Conservation (phyloP, 768 basidiomycete genomes). For the Leccinum longicurvipes region DNA sequence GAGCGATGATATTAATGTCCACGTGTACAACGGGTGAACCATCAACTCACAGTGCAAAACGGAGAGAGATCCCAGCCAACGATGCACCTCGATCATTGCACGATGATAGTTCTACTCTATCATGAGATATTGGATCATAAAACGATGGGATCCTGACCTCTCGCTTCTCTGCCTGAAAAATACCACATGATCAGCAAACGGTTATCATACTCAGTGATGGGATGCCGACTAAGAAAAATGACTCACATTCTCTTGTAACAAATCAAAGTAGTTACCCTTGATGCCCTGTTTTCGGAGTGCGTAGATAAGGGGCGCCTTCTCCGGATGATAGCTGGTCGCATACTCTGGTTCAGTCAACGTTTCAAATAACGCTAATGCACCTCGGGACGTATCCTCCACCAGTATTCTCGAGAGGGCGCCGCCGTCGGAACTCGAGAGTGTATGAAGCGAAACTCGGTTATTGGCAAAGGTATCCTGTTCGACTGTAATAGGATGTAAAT, state of each 20-base stretch:
- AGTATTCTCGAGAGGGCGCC: slow-evolving; percentile 9
- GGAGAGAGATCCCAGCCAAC: slow-evolving; percentile 17
- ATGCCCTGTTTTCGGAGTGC: slow-evolving; percentile 14
- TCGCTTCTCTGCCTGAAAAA: slow-evolving; percentile 11
- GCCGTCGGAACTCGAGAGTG: slow-evolving; percentile 11
- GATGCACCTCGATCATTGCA: slow-evolving; percentile 19
- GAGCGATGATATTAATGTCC: not conserved
- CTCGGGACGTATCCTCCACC: slow-evolving; percentile 11
- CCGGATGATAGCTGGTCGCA: slow-evolving; percentile 20
- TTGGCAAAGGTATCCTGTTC: slow-evolving; percentile 9
- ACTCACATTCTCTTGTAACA: slow-evolving; percentile 22
- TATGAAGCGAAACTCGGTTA: slow-evolving; percentile 31
- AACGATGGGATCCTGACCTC: slow-evolving; percentile 4
- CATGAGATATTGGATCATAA: not conserved
- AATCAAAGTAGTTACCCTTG: slow-evolving; percentile 19
- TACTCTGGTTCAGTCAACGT: slow-evolving; percentile 24
- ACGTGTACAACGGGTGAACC: too few species aligned
- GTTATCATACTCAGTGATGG: not conserved
- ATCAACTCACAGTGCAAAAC: not conserved
- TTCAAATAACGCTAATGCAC: slow-evolving; percentile 21
- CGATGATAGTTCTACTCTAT: slow-evolving; percentile 17
- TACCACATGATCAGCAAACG: not conserved
- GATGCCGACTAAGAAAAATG: not conserved
- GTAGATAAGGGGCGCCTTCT: slow-evolving; percentile 20
- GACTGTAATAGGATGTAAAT: slow-evolving; percentile 13